Conservation (phyloP, 805 yeast species). For the Yamadazyma tumulicola region DNA sequence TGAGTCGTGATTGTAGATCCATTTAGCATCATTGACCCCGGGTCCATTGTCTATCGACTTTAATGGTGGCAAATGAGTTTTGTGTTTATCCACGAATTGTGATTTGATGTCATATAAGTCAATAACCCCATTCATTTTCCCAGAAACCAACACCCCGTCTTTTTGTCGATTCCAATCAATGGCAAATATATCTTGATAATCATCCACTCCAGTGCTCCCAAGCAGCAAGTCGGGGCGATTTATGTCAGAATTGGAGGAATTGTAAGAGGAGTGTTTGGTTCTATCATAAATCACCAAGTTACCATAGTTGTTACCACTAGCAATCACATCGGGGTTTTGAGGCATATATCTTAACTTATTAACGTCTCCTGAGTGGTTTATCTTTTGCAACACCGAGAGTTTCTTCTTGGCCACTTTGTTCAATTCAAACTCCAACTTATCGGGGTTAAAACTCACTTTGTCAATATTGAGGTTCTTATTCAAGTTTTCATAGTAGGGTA, state of each 20-base stretch:
- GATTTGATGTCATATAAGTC: conserved; percentile 64
- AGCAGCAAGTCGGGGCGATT: conserved; percentile 51
- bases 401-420: conserved; percentile 24
- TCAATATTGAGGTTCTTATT: conserved; percentile 36
- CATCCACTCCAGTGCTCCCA: conserved; percentile 27
- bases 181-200: conserved; percentile 57
- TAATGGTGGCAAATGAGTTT: conserved; percentile 5
- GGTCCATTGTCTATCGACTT: not conserved
- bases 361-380: conserved; percentile 69
- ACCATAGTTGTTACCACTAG: conserved; percentile 68
- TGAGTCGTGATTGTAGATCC: conserved; percentile 61
- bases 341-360: conserved; percentile 75
- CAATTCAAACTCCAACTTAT: conserved; percentile 39
- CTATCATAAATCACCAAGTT: conserved; percentile 68
- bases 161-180: conserved; percentile 67
- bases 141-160: conserved; percentile 60
- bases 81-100: conserved; percentile 24
- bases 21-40: conserved; percentile 71
- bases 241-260: conserved; percentile 22
- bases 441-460: conserved; percentile 33
- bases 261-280: conserved; percentile 62
- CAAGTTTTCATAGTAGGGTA: conserved; percentile 28
- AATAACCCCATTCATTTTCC: conserved; percentile 61
- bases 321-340: conserved; percentile 79
- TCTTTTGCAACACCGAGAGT: conserved; percentile 47